Percentiles rank a stretch among this genome's conserved stretches.
These are phyloP conservation scores for Brassica carinata DNA, from an alignment of 345 rosid species.

Conservation along the genomic window DNA sequence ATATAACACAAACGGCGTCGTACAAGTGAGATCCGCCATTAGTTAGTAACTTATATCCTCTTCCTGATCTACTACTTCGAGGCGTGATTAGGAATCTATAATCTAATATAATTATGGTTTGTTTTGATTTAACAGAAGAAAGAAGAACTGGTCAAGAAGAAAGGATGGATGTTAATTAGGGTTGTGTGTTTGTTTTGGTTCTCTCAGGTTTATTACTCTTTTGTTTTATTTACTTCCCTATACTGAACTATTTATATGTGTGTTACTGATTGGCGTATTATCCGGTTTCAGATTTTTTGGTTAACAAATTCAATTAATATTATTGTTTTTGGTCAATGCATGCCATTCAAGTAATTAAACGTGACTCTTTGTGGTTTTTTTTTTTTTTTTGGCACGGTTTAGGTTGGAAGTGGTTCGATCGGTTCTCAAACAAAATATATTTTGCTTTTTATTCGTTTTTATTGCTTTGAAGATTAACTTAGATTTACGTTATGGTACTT, in stretches of 20 bases:
- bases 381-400: constrained; percentile 26
- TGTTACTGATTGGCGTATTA: constrained; percentile 12
- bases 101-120: neutral
- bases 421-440: neutral
- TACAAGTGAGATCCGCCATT: constrained; percentile 57
- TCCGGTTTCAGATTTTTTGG: constrained; percentile 15
- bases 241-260: constrained; percentile 23
- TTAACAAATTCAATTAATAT: neutral
- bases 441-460: neutral
- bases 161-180: constrained; percentile 14
- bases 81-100: neutral
- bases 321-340: constrained; percentile 26
- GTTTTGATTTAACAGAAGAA: neutral
- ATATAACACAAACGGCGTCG: constrained; percentile 45
- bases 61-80: neutral
- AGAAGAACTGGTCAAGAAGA: constrained; percentile 17
- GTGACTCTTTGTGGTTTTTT: constrained; percentile 13
- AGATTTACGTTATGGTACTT: neutral
- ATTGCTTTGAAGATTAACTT: neutral
- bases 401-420: constrained; percentile 32
- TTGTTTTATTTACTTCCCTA: neutral
- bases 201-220: constrained; percentile 3
- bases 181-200: constrained; percentile 18
- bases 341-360: constrained; percentile 10
- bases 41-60: neutral